phyloP scores from a whole-genome alignment of 495 filamentous ascomycete species.

The Annulohypoxylon stygium region DNA sequence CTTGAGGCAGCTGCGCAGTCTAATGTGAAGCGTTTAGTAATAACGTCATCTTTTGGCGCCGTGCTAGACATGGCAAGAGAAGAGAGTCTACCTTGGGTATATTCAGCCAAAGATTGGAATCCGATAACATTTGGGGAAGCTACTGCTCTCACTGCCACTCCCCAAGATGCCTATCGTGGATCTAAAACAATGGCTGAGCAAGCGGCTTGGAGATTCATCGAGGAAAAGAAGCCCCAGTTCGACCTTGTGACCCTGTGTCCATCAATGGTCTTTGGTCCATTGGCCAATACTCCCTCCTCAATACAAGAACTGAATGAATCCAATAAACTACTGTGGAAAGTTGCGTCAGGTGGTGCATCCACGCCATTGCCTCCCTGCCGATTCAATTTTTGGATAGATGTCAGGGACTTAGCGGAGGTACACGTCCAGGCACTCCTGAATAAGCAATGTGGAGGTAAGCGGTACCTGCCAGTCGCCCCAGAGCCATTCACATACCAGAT shows the following conservation, averaged over 20 bases:
- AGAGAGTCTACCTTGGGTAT: slow-evolving; percentile 49
- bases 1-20: neutral
- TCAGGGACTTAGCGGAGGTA: slow-evolving; percentile 12
- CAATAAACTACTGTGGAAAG: slow-evolving; percentile 1
- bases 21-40: slow-evolving; percentile 74
- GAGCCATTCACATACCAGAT: slow-evolving; percentile 9
- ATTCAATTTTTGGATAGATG: slow-evolving; percentile 21
- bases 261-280: slow-evolving; percentile 17
- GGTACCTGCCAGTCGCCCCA: neutral
- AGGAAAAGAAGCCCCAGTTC: slow-evolving; percentile 62
- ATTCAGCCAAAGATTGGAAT: slow-evolving; percentile 77
- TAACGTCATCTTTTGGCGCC: slow-evolving; percentile 79
- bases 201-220: slow-evolving; percentile 64
- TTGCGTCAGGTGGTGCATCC: slow-evolving; percentile 3
- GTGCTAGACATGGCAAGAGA: slow-evolving; percentile 59
- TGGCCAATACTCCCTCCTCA: neutral
- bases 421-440: slow-evolving; percentile 13
- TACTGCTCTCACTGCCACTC: slow-evolving; percentile 56
- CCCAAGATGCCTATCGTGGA: slow-evolving; percentile 13
- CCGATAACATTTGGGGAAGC: slow-evolving; percentile 76
- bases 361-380: neutral
- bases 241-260: slow-evolving; percentile 43
- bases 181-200: slow-evolving; percentile 65
- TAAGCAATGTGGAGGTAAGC: neutral
- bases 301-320: slow-evolving; percentile 4